Percentiles rank a stretch among this genome's conserved stretches.
Evolutionary conservation across 129 eudicot genomes (phyloP).

Genomic region (Apium graveolens): DNA sequence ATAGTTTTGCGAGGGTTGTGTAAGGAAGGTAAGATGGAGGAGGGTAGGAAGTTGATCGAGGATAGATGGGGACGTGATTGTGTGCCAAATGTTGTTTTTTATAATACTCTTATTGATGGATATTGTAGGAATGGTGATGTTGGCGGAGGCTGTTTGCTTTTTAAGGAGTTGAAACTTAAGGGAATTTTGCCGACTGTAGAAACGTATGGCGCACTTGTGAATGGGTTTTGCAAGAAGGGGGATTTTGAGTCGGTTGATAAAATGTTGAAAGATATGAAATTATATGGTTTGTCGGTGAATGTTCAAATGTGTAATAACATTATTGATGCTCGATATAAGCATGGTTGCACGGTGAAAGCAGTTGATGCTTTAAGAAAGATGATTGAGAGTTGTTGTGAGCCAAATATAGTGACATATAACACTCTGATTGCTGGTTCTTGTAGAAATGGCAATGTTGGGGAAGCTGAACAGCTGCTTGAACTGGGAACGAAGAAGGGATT

Average conservation of each 20-base stretch:
- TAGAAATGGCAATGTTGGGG: constrained; percentile 55
- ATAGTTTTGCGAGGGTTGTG: constrained; percentile 73
- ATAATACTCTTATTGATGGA: constrained; percentile 76
- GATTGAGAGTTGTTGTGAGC: constrained; percentile 45
- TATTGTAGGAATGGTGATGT: constrained; percentile 74
- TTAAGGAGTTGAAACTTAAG: constrained; percentile 56
- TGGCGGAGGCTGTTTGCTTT: constrained; percentile 35
- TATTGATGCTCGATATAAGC: constrained; percentile 60
- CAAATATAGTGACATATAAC: constrained; percentile 66
- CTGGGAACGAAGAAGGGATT: constrained; percentile 45
- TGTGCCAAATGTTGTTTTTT: constrained; percentile 71
- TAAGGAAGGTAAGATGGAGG: constrained; percentile 63
- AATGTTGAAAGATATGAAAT: constrained; percentile 59
- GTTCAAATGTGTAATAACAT: constrained; percentile 51
- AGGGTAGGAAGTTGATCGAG: constrained; percentile 62
- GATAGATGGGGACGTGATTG: constrained; percentile 78
- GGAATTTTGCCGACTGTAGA: constrained; percentile 64
- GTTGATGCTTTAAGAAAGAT: constrained; percentile 37
- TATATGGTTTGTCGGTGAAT: constrained; percentile 53
- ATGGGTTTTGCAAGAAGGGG: constrained; percentile 66
- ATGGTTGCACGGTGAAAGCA: constrained; percentile 45
- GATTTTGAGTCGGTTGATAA: constrained; percentile 43
- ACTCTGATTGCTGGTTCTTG: constrained; percentile 55
- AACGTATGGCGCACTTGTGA: constrained; percentile 76
- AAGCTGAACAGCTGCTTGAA: constrained; percentile 60